Evolutionary conservation across 345 rosid species (phyloP), one percentile per base, ranked within the genome.

Genomic region (Psidium guajava): DNA sequence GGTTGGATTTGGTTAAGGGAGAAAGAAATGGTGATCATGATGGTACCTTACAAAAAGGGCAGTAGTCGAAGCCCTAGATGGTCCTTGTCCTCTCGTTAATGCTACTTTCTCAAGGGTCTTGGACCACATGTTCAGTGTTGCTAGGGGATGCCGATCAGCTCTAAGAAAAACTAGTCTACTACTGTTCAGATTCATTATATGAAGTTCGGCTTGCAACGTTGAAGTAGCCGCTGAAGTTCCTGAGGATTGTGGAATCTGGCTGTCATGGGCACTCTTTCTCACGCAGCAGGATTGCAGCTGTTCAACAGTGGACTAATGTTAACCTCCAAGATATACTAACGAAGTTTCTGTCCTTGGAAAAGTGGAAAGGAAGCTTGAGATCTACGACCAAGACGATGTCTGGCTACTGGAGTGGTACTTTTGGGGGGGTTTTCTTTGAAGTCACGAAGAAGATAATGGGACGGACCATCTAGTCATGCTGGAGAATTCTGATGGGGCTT

Each of bases 141-240:
- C 94, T 40, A 85, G 92, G 58, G 87, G 90, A 83, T 89, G 92
- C 89, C 85, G 69, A 77, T 55, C 50, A 58, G 80, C 91, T 91
- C 77, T 88, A 86, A 47, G 95, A 92, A 82, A 91, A 91, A 92
- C 87, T 97, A 88, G 86, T 91, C 54, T 88, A 90, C 40, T 91
- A 93, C 84, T 83, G 95, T 88, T 92, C 93, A 81, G 97, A 95
- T 89, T 93, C 95, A 69, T 93, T 94, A 44, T 97, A 95, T 91
- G 99, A 97, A 91, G 98, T 95, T 91, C 95, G 95, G 83, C 93
- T 93, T 74, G 93, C 94, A 86, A 95, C 98, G 86, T 85, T 97
- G 86, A 95, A 97, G 88, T 97, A 98, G 98, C 88, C 95, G 85
- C 89, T 93, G 83, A 94, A 86, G 91, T 94, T 94, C 88, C 84